Evolutionary conservation across 2,329 filamentous ascomycete genomes (phyloP).

Genomic region (Colletotrichum theobromicola): DNA sequence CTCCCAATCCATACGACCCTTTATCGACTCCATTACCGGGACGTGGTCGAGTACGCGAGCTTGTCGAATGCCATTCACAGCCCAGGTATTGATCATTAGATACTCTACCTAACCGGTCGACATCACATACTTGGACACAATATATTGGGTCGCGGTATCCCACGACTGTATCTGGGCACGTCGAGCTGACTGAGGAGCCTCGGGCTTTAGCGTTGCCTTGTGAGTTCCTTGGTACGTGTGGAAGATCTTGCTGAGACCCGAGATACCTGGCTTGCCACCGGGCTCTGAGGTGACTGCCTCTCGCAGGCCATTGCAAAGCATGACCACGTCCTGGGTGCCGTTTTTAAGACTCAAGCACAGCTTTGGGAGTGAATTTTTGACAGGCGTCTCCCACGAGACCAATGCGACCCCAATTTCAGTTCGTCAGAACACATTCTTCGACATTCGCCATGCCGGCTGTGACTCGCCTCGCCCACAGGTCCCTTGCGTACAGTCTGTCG

Average conservation of each 20-base stretch:
- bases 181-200: neutral
- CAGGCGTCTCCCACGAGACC: slow-evolving; percentile 40
- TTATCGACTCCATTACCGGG: neutral
- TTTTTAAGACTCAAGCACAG: slow-evolving; percentile 38
- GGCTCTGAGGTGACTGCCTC: neutral
- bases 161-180: neutral
- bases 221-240: neutral
- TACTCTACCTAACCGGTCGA: neutral
- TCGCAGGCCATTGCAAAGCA: slow-evolving; percentile 31
- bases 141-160: neutral
- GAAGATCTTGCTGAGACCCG: neutral
- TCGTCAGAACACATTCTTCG: slow-evolving; percentile 38
- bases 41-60: neutral
- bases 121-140: neutral
- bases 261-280: neutral
- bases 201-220: neutral
- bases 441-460: slow-evolving; percentile 34
- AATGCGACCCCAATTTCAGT: slow-evolving; percentile 39
- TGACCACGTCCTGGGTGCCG: slow-evolving; percentile 36
- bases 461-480: slow-evolving; percentile 30
- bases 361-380: slow-evolving; percentile 42
- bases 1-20: neutral
- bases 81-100: neutral
- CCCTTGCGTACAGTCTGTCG: slow-evolving; percentile 29
- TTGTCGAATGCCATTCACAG: neutral